Evolutionary conservation across 1,284 basidiomycete genomes (phyloP), one percentile per base, ranked within the genome.

Genomic region (Ceratobasidium sp.): DNA sequence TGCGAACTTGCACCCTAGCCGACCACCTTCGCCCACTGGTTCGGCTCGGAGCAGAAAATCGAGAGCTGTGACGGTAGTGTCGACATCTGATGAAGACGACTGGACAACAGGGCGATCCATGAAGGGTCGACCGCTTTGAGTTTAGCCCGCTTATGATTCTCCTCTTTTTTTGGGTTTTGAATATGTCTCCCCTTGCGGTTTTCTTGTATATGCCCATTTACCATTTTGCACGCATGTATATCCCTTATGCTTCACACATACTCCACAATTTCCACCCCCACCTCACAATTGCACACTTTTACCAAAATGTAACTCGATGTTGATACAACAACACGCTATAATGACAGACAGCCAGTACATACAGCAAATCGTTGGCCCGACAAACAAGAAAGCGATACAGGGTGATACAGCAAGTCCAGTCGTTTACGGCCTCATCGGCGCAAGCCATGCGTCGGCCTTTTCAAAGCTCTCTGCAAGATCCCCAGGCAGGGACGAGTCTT

Each of bases 401-500:
- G 8, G 34, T 26, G 26, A 41, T 32, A 39, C 10, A 14, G 32
- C 12, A 58, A 21, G 4, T n/a, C n/a, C n/a, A n/a, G n/a, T 2
- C 21, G 28, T 46, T 85, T 84, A 94, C 75, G 93, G 93, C 77
- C 93, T 84, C 92, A 96, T 95, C 72, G 94, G 95, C 77, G 87
- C 88, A 77, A 98, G 84, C 96, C 96, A 98, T 74, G 87, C 87
- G 81, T 98, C 93, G 18, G 97, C 97, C 72, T 89, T 89, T 83
- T 97, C 94, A 82, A 99, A 99, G 83, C 97, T 93, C 81, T 92
- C 90, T 79, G 93, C 93, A 80, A 98, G 82, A 79, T 96, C 91
- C 53, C 87, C 85, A 77, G 92, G 83, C 70, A 94, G 91, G 41
- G 89, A 87, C 59, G 88, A 88, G 80, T 96, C 92, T 71, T 89